Evolutionary conservation across 495 filamentous ascomycete species (phyloP).

Genomic region (Penicillium fimorum): DNA sequence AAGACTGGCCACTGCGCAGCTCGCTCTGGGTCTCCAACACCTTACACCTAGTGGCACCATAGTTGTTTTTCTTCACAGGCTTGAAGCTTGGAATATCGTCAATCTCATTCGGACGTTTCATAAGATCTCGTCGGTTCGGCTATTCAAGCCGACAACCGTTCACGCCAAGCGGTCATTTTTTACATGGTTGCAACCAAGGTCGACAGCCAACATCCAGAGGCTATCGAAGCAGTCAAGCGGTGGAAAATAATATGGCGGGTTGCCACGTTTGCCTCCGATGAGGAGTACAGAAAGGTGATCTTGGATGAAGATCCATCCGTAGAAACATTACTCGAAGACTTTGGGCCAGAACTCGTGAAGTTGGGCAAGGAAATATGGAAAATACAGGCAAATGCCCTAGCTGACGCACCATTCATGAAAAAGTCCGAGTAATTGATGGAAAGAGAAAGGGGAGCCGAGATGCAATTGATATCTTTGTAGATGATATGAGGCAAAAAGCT

Average conservation of each 20-base stretch:
- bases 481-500: too few species aligned
- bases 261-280: constrained; percentile 1
- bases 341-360: not conserved
- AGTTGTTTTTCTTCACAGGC: constrained; percentile 51
- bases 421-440: not conserved
- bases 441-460: too few species aligned
- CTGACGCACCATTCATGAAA: not conserved
- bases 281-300: not conserved
- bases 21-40: constrained; percentile 49
- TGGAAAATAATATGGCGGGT: not conserved
- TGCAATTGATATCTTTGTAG: too few species aligned
- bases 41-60: constrained; percentile 46
- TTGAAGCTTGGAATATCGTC: constrained; percentile 43
- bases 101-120: constrained; percentile 41
- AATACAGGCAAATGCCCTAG: not conserved
- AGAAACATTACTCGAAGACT: not conserved
- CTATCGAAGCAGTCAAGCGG: constrained; percentile 30
- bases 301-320: not conserved
- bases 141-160: constrained; percentile 47
- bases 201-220: constrained; percentile 29
- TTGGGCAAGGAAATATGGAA: not conserved
- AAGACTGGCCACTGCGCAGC: constrained; percentile 43
- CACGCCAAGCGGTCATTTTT: constrained; percentile 51
- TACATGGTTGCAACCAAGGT: constrained; percentile 56
- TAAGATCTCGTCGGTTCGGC: constrained; percentile 41